Evolutionary conservation across 306 rosid genomes (phyloP).

Genomic region (Cucumis hystrix): DNA sequence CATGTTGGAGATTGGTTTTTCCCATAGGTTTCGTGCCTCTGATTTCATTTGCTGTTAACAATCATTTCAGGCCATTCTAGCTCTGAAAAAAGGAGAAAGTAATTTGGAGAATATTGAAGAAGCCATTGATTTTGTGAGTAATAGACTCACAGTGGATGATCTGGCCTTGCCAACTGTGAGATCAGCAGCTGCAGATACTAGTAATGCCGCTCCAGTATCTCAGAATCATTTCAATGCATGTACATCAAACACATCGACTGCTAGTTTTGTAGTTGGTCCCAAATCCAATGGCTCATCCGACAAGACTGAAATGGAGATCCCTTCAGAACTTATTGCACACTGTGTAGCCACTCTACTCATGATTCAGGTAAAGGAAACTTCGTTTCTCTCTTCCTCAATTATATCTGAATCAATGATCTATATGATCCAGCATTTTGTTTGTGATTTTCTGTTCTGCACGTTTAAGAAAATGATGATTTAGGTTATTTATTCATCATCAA

Average conservation of each 20-base stretch:
- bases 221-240: conserved; percentile 37
- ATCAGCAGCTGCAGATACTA: conserved; percentile 29
- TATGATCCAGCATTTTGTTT: background rate
- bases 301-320: conserved; percentile 50
- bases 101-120: conserved; percentile 54
- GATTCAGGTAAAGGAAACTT: conserved; percentile 55
- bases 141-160: conserved; percentile 44
- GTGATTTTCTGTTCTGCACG: background rate
- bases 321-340: conserved; percentile 68
- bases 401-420: background rate
- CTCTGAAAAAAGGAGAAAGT: conserved; percentile 35
- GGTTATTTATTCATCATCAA: background rate
- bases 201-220: conserved; percentile 22
- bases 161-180: conserved; percentile 29
- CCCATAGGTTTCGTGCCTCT: background rate
- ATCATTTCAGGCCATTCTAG: conserved; percentile 57
- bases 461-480: background rate
- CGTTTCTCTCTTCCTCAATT: background rate
- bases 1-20: background rate
- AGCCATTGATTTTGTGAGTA: conserved; percentile 56
- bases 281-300: conserved; percentile 29
- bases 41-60: conserved; percentile 15
- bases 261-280: conserved; percentile 29
- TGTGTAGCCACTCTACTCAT: conserved; percentile 72
- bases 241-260: conserved; percentile 25